Conservation (phyloP, 2,329 filamentous ascomycete species). For the Drechslera avenae region DNA sequence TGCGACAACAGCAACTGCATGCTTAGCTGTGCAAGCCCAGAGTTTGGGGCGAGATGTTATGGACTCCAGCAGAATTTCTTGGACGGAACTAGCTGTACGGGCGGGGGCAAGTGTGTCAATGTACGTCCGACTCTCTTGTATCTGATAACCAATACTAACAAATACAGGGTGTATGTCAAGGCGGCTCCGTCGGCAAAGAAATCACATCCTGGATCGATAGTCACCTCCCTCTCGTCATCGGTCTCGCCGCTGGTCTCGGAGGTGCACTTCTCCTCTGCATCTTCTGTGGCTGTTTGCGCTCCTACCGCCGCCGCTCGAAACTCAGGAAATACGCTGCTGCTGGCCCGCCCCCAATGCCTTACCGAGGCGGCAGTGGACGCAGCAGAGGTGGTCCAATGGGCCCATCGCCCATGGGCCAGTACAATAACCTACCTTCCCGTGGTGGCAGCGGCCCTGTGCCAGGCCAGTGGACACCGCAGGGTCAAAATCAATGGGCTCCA, state of each 20-base stretch:
- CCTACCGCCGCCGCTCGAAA: conserved; percentile 47
- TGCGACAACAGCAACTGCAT: conserved; percentile 76
- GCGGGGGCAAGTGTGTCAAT: conserved; percentile 78
- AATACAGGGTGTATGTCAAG: conserved; percentile 71
- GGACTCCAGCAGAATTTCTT: conserved; percentile 88
- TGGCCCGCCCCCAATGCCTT: conserved; percentile 11
- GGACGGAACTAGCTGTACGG: conserved; percentile 84
- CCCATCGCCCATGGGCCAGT: conserved; percentile 7
- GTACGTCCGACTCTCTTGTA: conserved; percentile 38
- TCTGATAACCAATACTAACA: conserved; percentile 10
- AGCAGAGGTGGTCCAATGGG: not conserved
- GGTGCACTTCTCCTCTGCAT: conserved; percentile 69
- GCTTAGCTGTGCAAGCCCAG: conserved; percentile 75
- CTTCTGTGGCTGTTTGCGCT: conserved; percentile 67
- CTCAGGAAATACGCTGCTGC: conserved; percentile 25
- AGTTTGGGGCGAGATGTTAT: conserved; percentile 71
- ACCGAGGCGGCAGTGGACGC: conserved; percentile 5
- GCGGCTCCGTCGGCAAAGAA: conserved; percentile 70
- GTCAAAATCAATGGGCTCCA: conserved; percentile 3
- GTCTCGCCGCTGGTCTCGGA: conserved; percentile 73
- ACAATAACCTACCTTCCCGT: conserved; percentile 5
- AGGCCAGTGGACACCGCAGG: not conserved
- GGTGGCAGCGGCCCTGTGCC: too few relatives aligned
- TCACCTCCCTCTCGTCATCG: conserved; percentile 83
- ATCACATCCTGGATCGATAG: conserved; percentile 75